Evolutionary conservation across 768 basidiomycete genomes (phyloP).

Genomic region (Tricholoma furcatifolium): DNA sequence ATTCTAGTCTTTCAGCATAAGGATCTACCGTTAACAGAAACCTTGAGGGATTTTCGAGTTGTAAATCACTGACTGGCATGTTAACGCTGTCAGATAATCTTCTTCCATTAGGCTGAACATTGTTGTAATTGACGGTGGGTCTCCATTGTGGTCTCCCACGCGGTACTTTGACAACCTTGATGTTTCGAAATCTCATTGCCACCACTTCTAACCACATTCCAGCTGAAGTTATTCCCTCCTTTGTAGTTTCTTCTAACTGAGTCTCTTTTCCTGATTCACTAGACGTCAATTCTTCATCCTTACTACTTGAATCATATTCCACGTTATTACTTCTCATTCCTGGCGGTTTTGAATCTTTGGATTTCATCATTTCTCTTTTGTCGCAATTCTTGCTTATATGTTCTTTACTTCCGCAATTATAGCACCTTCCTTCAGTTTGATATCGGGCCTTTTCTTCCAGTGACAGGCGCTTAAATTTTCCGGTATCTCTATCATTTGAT

Average conservation of each 20-base stretch:
- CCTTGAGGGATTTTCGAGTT: neutral
- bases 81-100: too few relatives aligned
- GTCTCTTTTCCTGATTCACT: too few relatives aligned
- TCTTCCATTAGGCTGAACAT: neutral
- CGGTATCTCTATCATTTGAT: too few relatives aligned
- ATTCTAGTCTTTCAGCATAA: neutral
- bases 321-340: neutral
- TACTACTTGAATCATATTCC: neutral
- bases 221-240: neutral
- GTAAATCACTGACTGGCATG: neutral
- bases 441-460: too few relatives aligned
- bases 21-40: neutral
- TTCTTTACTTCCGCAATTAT: too few relatives aligned
- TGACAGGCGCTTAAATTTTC: too few relatives aligned
- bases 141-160: neutral
- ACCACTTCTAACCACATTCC: neutral
- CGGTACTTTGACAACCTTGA: neutral
- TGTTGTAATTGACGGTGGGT: neutral
- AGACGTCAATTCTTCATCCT: too few relatives aligned
- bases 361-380: neutral
- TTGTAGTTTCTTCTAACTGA: neutral
- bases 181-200: neutral
- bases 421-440: too few relatives aligned
- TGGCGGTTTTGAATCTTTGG: neutral
- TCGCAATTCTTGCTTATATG: neutral